Evolutionary conservation across 768 basidiomycete genomes (phyloP), one percentile per base, ranked within the genome.

Genomic region (Leucocoprinus sp.): DNA sequence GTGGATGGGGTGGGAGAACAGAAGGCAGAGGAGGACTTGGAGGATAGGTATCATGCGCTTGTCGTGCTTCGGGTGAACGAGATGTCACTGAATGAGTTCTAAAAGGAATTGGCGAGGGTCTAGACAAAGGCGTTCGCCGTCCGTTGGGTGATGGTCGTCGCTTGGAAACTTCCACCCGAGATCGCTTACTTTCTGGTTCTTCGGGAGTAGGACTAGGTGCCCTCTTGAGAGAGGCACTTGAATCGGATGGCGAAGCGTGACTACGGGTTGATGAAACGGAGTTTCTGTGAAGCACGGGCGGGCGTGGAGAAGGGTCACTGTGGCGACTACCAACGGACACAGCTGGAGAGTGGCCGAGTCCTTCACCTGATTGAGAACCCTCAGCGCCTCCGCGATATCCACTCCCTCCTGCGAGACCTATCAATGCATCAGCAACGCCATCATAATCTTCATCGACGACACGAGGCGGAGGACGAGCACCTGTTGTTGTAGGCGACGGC

Each of bases 391-490:
- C 57, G 33, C 71, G 63, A 52, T 66, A 68, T 19, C 60, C 31
- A 5, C n/a, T n/a, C n/a, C 31, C 52, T 54, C 83, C 64, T 48
- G 46, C 37, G 9, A 96, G 70, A 2, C 74, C 78, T 63, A 96
- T 87, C 26, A 96, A 66, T 0, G 87, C 78, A 53, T 91, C 90
- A 3, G 88, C 86, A 18, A 84, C 86, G 19, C 70, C 71, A 54
- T 98, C 93, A 54, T 96, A 96, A 55, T 96, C 87, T 54, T 98
- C 93, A 56, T 96, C 91, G 14, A 93, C 74, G 1, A 76, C 65
- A 5, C 93, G 73, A 8, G 78, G 68, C 5, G 82, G 80, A 14
- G 79, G 74, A 28, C 76, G 64, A 42, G 78, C 74, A 5, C 73
- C 71, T 15, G 70, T 74, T 47, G 72, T 76, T 1, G 76, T 85